phyloP scores from a whole-genome alignment of 768 basidiomycete genomes.

The Naganishia antarctica region DNA sequence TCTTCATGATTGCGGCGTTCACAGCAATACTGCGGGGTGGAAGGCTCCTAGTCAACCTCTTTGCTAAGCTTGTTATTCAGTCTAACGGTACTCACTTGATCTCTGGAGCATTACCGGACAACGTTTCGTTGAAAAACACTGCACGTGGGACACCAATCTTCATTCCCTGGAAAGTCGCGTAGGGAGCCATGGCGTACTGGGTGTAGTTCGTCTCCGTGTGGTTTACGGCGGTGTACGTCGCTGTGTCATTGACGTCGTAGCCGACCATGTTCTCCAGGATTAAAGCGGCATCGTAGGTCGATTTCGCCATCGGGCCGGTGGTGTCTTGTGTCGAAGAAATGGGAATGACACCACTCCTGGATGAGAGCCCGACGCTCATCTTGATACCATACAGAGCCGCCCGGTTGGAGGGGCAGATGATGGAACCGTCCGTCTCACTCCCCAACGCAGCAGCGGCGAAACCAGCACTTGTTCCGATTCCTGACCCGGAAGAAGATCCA shows the following conservation, averaged over 20 bases:
- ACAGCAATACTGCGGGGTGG: background rate
- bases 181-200: constrained; percentile 26
- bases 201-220: constrained; percentile 28
- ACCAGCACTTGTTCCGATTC: constrained; percentile 36
- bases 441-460: constrained; percentile 37
- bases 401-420: constrained; percentile 32
- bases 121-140: constrained; percentile 28
- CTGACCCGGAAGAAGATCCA: constrained; percentile 38
- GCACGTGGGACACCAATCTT: constrained; percentile 32
- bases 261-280: constrained; percentile 24
- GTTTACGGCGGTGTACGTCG: constrained; percentile 17
- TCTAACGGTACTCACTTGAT: constrained; percentile 17
- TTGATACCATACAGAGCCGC: constrained; percentile 40
- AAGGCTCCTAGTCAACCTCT: no score
- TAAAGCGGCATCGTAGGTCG: constrained; percentile 20
- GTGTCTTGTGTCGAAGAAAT: constrained; percentile 6
- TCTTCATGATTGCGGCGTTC: constrained; percentile 27
- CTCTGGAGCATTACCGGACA: constrained; percentile 24
- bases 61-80: no score
- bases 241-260: constrained; percentile 28
- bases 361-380: constrained; percentile 29
- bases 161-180: constrained; percentile 29
- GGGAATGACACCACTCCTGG: constrained; percentile 15
- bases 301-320: constrained; percentile 22
- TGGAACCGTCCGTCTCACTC: constrained; percentile 34